A percentile compares a stretch with the other conserved stretches of the same genome.
phyloP scores from a whole-genome alignment of 2,329 filamentous ascomycete genomes.

The Paecilomyces formosus region DNA sequence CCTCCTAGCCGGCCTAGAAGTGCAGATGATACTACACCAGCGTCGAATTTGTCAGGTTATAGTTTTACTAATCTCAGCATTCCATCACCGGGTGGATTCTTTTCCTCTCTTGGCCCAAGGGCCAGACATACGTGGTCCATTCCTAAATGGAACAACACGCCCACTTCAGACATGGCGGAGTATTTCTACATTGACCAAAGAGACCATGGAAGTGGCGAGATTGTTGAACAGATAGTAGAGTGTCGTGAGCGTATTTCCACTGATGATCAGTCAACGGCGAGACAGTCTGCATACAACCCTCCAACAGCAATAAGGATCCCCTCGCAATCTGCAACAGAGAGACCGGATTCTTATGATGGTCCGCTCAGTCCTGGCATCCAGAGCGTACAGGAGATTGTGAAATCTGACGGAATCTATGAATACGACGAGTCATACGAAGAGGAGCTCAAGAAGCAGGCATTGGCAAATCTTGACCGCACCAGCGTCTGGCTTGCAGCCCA shows the following conservation, averaged over 20 bases:
- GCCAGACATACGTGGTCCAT: conserved; percentile 77
- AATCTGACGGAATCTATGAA: conserved; percentile 59
- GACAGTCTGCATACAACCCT: conserved; percentile 22
- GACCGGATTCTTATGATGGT: conserved; percentile 15
- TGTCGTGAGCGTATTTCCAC: conserved; percentile 35
- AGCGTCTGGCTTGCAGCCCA: conserved; percentile 81
- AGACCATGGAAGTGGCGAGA: conserved; percentile 42
- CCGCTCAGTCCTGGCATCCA: conserved; percentile 18
- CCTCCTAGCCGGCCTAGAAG: conserved; percentile 40
- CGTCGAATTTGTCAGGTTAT: conserved; percentile 54
- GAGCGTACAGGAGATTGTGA: conserved; percentile 46
- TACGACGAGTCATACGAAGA: conserved; percentile 69
- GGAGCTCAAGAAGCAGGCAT: conserved; percentile 63
- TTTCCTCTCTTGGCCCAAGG: conserved; percentile 70
- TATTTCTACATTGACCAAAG: conserved; percentile 85
- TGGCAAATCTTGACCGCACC: conserved; percentile 75
- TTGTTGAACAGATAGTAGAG: conserved; percentile 64
- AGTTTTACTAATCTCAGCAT: conserved; percentile 78
- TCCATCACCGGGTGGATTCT: conserved; percentile 86
- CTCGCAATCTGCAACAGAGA: conserved; percentile 25
- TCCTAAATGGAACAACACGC: conserved; percentile 49
- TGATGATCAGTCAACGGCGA: conserved; percentile 27
- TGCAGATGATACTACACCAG: conserved; percentile 37
- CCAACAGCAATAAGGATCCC: conserved; percentile 42
- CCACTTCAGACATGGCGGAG: conserved; percentile 85